Evolutionary conservation across 208 protist genomes (phyloP).

Genomic region (Phytomonas sp.): DNA sequence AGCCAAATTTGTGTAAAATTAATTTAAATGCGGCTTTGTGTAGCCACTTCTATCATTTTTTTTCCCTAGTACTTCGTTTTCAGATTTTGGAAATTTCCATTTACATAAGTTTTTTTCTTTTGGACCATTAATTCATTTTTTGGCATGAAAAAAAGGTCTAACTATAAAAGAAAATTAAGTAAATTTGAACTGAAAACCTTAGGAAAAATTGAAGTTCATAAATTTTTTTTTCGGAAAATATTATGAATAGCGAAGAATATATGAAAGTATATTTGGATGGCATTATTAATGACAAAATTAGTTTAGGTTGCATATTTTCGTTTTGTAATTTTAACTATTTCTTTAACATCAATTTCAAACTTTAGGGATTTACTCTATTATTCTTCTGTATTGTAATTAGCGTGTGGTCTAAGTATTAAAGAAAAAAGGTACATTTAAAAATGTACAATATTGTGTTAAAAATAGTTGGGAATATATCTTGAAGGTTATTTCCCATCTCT

Average conservation of each 20-base stretch:
- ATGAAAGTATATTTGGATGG: neutral
- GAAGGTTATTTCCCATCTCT: no score
- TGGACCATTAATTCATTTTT: neutral
- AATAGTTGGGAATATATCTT: neutral
- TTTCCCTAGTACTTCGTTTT: slow-evolving; percentile 1
- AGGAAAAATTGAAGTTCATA: slow-evolving; percentile 1
- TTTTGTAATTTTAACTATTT: neutral
- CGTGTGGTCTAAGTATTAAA: neutral
- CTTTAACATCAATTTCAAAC: slow-evolving; percentile 8
- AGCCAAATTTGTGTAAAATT: neutral
- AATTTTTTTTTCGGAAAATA: slow-evolving; percentile 9
- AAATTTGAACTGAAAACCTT: neutral
- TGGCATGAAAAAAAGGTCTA: neutral
- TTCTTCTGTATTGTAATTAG: neutral
- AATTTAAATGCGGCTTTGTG: neutral
- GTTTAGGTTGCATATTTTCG: slow-evolving; percentile 8
- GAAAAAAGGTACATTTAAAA: neutral
- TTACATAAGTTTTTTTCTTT: neutral
- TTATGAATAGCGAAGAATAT: neutral
- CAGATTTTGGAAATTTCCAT: neutral
- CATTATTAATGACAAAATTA: neutral
- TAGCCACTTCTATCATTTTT: slow-evolving; percentile 1
- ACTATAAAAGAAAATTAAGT: neutral
- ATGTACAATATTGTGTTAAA: neutral
- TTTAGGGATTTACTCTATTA: neutral